Percentiles rank a stretch among this genome's conserved stretches.
Conservation (phyloP, 257 asterid genomes). For the Leptodermis oblonga region DNA sequence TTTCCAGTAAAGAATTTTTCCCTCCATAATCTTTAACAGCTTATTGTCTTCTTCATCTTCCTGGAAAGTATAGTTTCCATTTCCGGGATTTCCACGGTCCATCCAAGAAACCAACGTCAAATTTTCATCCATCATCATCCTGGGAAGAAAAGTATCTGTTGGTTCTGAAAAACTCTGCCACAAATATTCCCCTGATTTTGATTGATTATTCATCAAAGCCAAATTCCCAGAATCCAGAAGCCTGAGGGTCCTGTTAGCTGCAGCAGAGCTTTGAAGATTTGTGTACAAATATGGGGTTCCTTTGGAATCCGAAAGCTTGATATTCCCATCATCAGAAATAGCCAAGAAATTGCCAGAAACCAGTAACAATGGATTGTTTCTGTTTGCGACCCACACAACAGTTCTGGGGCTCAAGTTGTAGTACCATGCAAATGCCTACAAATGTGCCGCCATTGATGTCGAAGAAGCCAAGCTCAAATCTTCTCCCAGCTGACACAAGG, state of each 20-base stretch:
- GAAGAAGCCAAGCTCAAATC: conserved; percentile 44
- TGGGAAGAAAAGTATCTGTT: conserved; percentile 43
- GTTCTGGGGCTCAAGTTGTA: not conserved
- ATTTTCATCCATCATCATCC: conserved; percentile 30
- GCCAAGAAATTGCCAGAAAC: conserved; percentile 8
- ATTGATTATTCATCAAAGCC: conserved; percentile 24
- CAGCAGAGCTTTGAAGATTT: not conserved
- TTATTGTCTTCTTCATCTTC: conserved; percentile 8
- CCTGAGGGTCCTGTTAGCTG: conserved; percentile 21
- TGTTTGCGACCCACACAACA: too few species aligned
- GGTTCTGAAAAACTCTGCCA: too few species aligned
- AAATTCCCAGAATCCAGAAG: conserved; percentile 48
- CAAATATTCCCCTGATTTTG: conserved; percentile 8
- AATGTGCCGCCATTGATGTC: conserved; percentile 2
- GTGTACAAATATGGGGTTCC: not conserved
- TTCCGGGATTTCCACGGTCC: conserved; percentile 4
- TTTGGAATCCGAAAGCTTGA: conserved; percentile 11
- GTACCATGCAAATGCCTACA: conserved; percentile 55
- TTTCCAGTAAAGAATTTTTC: conserved; percentile 16
- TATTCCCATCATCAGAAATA: conserved; percentile 32
- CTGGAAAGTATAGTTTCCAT: conserved; percentile 23
- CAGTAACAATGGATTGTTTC: not conserved
- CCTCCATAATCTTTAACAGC: not conserved
- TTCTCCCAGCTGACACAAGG: too few species aligned
- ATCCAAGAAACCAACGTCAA: conserved; percentile 23